phyloP scores from a whole-genome alignment of 2,329 filamentous ascomycete species.

The Fusarium chaquense region DNA sequence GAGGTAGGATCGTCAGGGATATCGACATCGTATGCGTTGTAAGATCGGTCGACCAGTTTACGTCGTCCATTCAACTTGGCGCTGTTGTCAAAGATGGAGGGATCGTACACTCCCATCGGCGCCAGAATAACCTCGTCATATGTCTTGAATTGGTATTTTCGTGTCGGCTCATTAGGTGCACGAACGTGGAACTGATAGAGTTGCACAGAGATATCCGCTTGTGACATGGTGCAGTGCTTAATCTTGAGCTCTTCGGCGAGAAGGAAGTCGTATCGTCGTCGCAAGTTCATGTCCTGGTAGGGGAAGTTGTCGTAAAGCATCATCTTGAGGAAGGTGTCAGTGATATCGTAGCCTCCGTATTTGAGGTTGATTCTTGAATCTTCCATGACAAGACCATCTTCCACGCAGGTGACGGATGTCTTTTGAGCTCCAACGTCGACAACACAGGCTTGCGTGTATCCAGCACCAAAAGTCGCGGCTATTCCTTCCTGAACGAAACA shows the following conservation, averaged over 20 bases:
- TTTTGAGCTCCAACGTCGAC: constrained; percentile 98
- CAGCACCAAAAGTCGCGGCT: constrained; percentile 93
- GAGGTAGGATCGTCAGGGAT: constrained; percentile 89
- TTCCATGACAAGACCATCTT: constrained; percentile 94
- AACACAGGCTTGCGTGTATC: constrained; percentile 93
- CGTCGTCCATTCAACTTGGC: constrained; percentile 83
- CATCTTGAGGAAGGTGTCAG: constrained; percentile 96
- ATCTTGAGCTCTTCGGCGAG: constrained; percentile 96
- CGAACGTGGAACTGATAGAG: constrained; percentile 91
- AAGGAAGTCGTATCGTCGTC: constrained; percentile 89
- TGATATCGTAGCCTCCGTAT: constrained; percentile 91
- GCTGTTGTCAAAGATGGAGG: constrained; percentile 85
- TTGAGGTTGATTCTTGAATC: constrained; percentile 96
- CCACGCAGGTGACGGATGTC: constrained; percentile 95
- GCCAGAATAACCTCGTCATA: constrained; percentile 97
- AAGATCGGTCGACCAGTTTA: constrained; percentile 86
- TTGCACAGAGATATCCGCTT: constrained; percentile 89
- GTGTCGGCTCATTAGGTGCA: constrained; percentile 86
- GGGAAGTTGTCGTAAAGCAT: constrained; percentile 97
- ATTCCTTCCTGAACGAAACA: constrained; percentile 97
- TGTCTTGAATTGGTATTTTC: constrained; percentile 95
- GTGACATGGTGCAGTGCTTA: constrained; percentile 91
- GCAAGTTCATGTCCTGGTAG: constrained; percentile 93
- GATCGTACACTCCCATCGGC: constrained; percentile 94
- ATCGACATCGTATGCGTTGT: constrained; percentile 92